Percentiles rank a stretch among this genome's conserved stretches.
Evolutionary conservation across 1,284 basidiomycete species (phyloP).

Genomic region (Apiotrichum akiyoshidainum): DNA sequence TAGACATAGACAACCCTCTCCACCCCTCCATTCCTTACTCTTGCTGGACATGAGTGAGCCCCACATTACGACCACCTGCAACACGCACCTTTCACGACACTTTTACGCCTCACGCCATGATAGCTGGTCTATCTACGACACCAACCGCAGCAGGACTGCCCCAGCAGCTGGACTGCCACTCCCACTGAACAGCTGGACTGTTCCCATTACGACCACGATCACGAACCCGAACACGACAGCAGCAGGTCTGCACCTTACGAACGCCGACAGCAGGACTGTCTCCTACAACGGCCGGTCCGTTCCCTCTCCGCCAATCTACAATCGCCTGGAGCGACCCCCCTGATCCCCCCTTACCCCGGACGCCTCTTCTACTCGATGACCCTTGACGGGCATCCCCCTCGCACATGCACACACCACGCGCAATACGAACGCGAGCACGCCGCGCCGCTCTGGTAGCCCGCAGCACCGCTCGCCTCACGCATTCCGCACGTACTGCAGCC

Average conservation of each 20-base stretch:
- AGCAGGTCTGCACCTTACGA: too few relatives aligned
- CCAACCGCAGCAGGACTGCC: not conserved
- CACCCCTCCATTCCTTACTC: not conserved
- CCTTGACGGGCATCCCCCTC: not conserved
- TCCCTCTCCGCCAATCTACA: not conserved
- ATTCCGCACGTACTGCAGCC: too few relatives aligned
- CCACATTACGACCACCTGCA: not conserved
- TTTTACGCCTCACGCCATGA: not conserved
- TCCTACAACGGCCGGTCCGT: conserved; percentile 2
- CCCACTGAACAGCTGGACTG: not conserved
- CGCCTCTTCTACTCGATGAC: not conserved
- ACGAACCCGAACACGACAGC: not conserved
- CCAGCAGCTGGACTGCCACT: not conserved
- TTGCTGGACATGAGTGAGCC: too few relatives aligned
- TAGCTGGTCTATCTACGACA: not conserved
- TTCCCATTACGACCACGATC: not conserved
- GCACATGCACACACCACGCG: not conserved
- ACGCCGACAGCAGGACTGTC: not conserved
- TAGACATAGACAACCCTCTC: not conserved
- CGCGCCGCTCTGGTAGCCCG: not conserved
- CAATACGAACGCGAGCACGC: not conserved
- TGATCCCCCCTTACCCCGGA: not conserved
- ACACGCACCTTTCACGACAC: not conserved
- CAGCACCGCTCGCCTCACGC: too few relatives aligned
- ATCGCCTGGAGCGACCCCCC: conserved; percentile 3